Conservation (phyloP, 768 basidiomycete species). For the Kwoniella sp. region DNA sequence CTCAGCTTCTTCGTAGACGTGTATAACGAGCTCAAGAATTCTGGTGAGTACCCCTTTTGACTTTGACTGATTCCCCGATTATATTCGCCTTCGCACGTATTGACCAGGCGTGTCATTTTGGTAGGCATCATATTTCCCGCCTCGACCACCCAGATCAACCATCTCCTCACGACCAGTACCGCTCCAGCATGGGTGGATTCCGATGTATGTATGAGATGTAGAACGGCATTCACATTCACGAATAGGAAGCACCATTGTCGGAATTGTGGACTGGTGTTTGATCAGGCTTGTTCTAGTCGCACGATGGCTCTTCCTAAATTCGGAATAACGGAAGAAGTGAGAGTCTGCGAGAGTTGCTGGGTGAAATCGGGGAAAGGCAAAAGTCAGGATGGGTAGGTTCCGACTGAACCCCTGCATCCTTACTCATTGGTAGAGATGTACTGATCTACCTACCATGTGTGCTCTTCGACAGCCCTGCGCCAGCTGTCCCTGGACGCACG, state of each 20-base stretch:
- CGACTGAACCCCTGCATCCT: neutral
- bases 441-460: slow-evolving; percentile 7
- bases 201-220: slow-evolving; percentile 88
- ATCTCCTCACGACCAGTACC: slow-evolving; percentile 50
- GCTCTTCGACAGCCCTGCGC: slow-evolving; percentile 31
- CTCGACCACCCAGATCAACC: neutral
- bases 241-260: slow-evolving; percentile 98
- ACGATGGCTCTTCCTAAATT: slow-evolving; percentile 83
- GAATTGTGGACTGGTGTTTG: slow-evolving; percentile 96
- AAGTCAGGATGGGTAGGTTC: slow-evolving; percentile 30
- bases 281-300: slow-evolving; percentile 87
- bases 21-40: slow-evolving; percentile 72
- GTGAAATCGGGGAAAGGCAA: slow-evolving; percentile 62
- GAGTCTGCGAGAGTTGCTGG: slow-evolving; percentile 89
- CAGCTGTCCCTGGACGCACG: slow-evolving; percentile 56
- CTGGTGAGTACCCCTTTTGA: slow-evolving; percentile 72
- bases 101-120: no score
- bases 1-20: slow-evolving; percentile 76
- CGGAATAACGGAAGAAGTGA: slow-evolving; percentile 86
- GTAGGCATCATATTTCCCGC: neutral
- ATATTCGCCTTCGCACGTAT: no score
- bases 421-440: slow-evolving; percentile 1
- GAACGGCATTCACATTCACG: slow-evolving; percentile 86
- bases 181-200: slow-evolving; percentile 97
- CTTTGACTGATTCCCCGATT: no score